Evolutionary conservation across 2,329 filamentous ascomycete species (phyloP).

Genomic region (Aspergillus pseudoviridinutans): DNA sequence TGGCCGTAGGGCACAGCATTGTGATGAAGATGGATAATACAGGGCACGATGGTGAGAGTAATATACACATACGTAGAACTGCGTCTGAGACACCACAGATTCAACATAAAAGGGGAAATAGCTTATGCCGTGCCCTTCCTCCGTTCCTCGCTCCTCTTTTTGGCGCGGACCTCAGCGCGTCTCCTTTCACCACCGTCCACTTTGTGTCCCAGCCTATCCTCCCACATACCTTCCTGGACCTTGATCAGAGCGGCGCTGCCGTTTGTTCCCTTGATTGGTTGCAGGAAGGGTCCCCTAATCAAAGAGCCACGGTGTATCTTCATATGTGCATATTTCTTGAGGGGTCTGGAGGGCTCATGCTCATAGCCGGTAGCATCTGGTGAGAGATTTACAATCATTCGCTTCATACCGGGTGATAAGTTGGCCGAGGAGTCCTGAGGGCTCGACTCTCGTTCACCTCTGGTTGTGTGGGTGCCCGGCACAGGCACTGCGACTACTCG

Average conservation of each 20-base stretch:
- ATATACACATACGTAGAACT: slow-evolving; percentile 12
- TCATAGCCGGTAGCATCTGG: slow-evolving; percentile 54
- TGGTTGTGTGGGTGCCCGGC: slow-evolving; percentile 27
- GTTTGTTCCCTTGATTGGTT: slow-evolving; percentile 59
- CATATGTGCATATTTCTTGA: slow-evolving; percentile 60
- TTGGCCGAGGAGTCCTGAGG: slow-evolving; percentile 47
- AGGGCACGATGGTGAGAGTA: background rate
- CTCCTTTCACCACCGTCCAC: slow-evolving; percentile 94
- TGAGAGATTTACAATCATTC: slow-evolving; percentile 58
- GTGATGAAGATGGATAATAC: slow-evolving; percentile 8
- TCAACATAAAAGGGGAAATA: background rate
- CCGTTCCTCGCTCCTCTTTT: slow-evolving; percentile 74
- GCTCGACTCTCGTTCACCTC: slow-evolving; percentile 16
- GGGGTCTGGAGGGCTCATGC: slow-evolving; percentile 37
- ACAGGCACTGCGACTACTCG: slow-evolving; percentile 54
- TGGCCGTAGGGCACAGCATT: slow-evolving; percentile 2
- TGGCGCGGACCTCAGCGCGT: slow-evolving; percentile 78
- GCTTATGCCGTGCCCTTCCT: slow-evolving; percentile 51
- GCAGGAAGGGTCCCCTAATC: slow-evolving; percentile 71
- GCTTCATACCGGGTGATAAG: slow-evolving; percentile 52
- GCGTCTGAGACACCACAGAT: slow-evolving; percentile 10
- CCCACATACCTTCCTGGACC: slow-evolving; percentile 87
- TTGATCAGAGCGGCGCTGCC: slow-evolving; percentile 62
- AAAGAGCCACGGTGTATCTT: slow-evolving; percentile 63
- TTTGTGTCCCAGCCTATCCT: slow-evolving; percentile 80